Base-by-base conservation (phyloP, 2,329 filamentous ascomycete genomes). In the Apiospora malaysiana region DNA sequence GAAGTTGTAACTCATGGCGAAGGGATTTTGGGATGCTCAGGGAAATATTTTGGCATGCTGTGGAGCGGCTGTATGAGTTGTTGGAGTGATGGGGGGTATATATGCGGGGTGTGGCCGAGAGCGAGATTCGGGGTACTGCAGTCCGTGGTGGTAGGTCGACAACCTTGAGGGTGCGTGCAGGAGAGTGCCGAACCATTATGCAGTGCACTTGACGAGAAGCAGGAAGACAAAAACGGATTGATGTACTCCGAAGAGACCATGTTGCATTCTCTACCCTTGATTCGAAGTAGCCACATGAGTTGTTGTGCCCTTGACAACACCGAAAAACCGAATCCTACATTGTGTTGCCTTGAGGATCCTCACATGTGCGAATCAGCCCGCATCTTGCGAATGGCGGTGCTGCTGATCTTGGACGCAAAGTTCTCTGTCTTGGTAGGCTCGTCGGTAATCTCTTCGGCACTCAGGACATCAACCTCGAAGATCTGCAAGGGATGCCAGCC, bases 381-480 rank as follows among this genome's bases (percentile, higher is more conserved):
- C 32, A 51, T 83, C 77, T 84, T 83, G 69, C 92, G 86, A 75
- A 97, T 97, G 71, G 92, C 92, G 0, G 95, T 97, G 82, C 95
- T 98, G 84, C 94, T 97, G 75, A 98, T 93, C 83, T 98, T 98
- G 72, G 89, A 88, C 37, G 91, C 89, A 81, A 97, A 97, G 74
- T 88, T 86, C 70, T 90, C 88, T 16, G 79, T 83, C 74, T 81
- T 83, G n/a, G 76, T 81, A 49, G 75, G 79, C 56, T 76, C 77
- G 1, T 84, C 82, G n/a, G 84, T 81, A 59, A 85, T 83, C 69
- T 90, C 89, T 49, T 88, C 85, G 2, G 90, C 88, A 80, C 95
- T 92, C 21, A 99, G 86, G 18, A 98, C 94, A 77, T 96, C 93
- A 40, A 98, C 94, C 79, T 97, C 95, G 76, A 94, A 97, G 0